Conservation (phyloP, 2,329 filamentous ascomycete species). For the Aspergillus tubingensis region DNA sequence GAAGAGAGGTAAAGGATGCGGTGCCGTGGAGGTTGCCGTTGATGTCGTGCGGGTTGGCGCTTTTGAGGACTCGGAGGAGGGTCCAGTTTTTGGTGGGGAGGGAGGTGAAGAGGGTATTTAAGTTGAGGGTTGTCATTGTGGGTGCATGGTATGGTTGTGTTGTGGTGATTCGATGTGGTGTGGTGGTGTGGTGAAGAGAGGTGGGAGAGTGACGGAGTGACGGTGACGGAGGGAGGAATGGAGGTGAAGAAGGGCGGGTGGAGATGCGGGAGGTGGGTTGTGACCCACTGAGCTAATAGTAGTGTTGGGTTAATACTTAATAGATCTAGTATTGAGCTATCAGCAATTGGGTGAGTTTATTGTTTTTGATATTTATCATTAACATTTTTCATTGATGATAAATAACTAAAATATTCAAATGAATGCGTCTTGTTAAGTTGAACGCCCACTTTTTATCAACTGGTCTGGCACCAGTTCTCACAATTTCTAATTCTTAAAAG, state of each 20-base stretch:
- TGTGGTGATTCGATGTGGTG: no score
- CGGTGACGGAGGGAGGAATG: background rate
- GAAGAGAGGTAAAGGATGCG: constrained; percentile 39
- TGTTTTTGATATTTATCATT: accelerated
- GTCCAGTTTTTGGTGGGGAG: constrained; percentile 34
- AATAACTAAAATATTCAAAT: no score
- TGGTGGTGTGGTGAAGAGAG: background rate
- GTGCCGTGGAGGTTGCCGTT: constrained; percentile 44
- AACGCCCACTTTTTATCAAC: no score
- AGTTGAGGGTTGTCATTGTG: constrained; percentile 7
- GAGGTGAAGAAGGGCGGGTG: background rate
- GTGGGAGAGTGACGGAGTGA: background rate
- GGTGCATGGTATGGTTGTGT: background rate
- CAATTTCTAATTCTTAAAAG: no score
- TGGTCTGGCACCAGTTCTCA: no score
- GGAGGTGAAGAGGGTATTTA: constrained; percentile 31
- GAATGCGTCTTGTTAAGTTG: no score
- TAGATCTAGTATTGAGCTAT: no score
- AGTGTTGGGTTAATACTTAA: background rate
- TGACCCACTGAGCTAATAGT: background rate
- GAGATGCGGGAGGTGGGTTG: background rate
- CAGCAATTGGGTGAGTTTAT: no score
- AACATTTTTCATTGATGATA: no score
- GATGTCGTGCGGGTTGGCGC: constrained; percentile 44
- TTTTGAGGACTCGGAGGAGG: constrained; percentile 42